These are phyloP conservation scores for Musa schizocarpa DNA, from an alignment of 176 grass and related monocot species.

Conservation along the genomic window DNA sequence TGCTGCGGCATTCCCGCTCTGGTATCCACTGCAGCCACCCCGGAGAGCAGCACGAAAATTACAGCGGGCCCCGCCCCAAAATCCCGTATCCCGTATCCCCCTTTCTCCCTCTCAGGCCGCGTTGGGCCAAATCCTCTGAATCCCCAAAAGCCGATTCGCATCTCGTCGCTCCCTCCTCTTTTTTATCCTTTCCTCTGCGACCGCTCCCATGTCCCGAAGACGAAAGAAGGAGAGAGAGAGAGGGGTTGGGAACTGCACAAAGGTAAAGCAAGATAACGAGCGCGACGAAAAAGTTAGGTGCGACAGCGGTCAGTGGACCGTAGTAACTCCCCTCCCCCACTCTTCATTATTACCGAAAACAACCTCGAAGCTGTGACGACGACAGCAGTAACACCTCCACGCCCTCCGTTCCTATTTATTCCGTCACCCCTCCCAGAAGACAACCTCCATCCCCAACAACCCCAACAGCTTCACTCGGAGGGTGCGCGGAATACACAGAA, in stretches of 20 bases:
- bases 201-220: neutral
- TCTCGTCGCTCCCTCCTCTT: neutral
- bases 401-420: no score
- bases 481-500: no score
- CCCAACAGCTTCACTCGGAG: no score
- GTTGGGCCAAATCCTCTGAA: neutral
- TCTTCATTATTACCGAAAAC: no score
- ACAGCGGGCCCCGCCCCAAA: neutral
- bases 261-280: neutral
- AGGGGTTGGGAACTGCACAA: neutral
- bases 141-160: neutral
- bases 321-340: neutral
- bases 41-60: neutral
- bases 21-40: neutral
- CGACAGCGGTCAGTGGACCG: neutral
- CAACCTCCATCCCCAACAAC: no score
- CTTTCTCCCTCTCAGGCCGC: neutral
- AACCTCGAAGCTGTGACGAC: neutral
- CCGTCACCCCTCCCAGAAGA: no score
- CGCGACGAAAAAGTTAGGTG: neutral
- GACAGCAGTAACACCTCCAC: no score
- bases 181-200: neutral
- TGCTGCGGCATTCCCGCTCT: no score
- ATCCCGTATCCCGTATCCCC: neutral
- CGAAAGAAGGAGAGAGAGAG: neutral